Evolutionary conservation across 768 basidiomycete genomes (phyloP), one percentile per base, ranked within the genome.

Genomic region (Imleria badia): DNA sequence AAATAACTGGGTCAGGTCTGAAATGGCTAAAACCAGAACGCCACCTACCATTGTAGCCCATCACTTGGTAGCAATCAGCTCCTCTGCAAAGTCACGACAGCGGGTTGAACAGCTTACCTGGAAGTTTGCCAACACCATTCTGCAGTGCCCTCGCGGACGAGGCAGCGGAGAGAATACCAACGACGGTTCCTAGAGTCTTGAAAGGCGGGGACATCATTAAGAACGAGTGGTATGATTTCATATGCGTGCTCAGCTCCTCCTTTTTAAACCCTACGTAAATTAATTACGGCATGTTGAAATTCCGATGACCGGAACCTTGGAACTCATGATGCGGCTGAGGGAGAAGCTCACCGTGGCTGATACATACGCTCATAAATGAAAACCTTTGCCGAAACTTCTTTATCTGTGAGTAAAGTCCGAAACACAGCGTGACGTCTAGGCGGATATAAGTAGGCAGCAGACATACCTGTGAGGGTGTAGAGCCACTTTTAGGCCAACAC

Each of bases 121-220:
- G 68, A 42, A 69, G 66, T 48, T 60, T 70, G 6, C 68, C 68
- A 34, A 70, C 70, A 14, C 68, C 70, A 61, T 69, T 69, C 31
- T 47, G 57, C 41, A 69, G 12, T 31, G 65, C 70, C 34, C 34
- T 22, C 29, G 49, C 63, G 9, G 55, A 59, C 14, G 45, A 59
- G 5, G 45, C 58, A 33, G 22, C 11, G 12, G 35, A 58, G 31
- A 68, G 40, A 39, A 68, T 36, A 29, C 59, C 51, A 50, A 57
- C 33, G 13, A 44, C 26, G 17, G 15, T n/a, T 12, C 48, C 34
- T 17, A 60, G 51, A 19, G 45, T 29, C 33, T 29, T 61, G 43
- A 55, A 39, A 43, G 45, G 54, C 12, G 48, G 22, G 17, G 44
- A 36, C 64, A 65, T 71, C 7, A 38, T 29, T 19, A 45, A 23